Evolutionary conservation across 176 grass and related monocot species (phyloP), one percentile per base, ranked within the genome.

Genomic region (Avena insularis): DNA sequence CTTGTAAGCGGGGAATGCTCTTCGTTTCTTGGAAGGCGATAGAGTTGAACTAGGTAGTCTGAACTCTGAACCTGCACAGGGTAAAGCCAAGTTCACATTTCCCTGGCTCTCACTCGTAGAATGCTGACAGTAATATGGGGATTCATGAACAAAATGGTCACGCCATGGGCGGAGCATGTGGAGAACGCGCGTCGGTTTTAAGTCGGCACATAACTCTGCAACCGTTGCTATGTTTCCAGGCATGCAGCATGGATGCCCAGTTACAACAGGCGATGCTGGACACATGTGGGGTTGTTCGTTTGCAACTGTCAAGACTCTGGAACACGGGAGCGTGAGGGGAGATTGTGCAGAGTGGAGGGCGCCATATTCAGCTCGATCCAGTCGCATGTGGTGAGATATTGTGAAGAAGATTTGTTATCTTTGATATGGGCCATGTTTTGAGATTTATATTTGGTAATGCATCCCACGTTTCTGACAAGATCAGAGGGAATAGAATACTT

Each of bases 261-360:
- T 71, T 43, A 64, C 68, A 74, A 72, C 61, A 67, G 36, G 89
- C 38, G 14, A 84, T 58, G 47, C 33, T 75, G 66, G 83, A 50
- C 89, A 50, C 89, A 87, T 84, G 89, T 87, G 85, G 23, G 35
- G 1, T 1, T 84, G 85, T 73, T 9, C 74, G 79, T 47, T 90
- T 23, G 85, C 62, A 75, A 87, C 25, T 67, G 66, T 23, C 66
- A 36, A 56, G 46, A 50, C 6, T 20, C 71, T 15, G 60, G 49
- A 64, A 19, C 68, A 48, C 11, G 49, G 48, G 17, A 75, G 60
- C 51, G 60, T 77, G 20, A 78, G n/a, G 6, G 21, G 17, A 78
- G 54, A 17, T 71, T 72, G n/a, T 56, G 55, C 33, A 35, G 23
- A 82, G 20, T 45, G 71, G 43, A 12, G 6, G 72, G 74, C 38